A percentile compares a stretch with the other conserved stretches of the same genome.
Evolutionary conservation across 1,284 basidiomycete species (phyloP).

Genomic region (Sphagnurus paluster): DNA sequence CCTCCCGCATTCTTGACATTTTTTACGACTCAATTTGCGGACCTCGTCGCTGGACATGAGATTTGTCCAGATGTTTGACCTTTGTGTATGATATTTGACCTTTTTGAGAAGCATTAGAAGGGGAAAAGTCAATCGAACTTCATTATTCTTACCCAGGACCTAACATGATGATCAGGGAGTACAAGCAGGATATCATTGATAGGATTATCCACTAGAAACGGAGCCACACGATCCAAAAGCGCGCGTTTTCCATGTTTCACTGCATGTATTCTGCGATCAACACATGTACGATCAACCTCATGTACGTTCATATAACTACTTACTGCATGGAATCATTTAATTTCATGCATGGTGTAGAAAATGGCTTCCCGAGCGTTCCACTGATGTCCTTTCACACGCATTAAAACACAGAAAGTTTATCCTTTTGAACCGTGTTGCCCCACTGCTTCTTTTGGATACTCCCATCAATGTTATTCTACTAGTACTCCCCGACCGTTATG

Average conservation of each 20-base stretch:
- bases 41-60: neutral
- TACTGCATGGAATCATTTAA: no score
- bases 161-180: conserved; percentile 12
- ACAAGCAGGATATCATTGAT: conserved; percentile 4
- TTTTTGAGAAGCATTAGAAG: neutral
- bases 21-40: neutral
- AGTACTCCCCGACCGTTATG: conserved; percentile 13
- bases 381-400: conserved; percentile 7
- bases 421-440: conserved; percentile 5
- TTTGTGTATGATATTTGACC: conserved; percentile 4
- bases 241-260: conserved; percentile 13
- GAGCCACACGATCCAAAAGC: conserved; percentile 3
- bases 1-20: neutral
- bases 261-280: conserved; percentile 22
- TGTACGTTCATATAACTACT: conserved; percentile 1
- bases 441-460: conserved; percentile 4
- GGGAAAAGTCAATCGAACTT: neutral
- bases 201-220: conserved; percentile 4
- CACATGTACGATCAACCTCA: conserved; percentile 19
- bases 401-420: conserved; percentile 13
- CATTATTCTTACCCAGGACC: conserved; percentile 3
- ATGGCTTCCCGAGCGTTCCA: conserved; percentile 20
- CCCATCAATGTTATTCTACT: conserved; percentile 5
- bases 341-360: conserved; percentile 13
- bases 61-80: neutral